Evolutionary conservation across 306 rosid genomes (phyloP).

Genomic region (Luffa aegyptiaca): DNA sequence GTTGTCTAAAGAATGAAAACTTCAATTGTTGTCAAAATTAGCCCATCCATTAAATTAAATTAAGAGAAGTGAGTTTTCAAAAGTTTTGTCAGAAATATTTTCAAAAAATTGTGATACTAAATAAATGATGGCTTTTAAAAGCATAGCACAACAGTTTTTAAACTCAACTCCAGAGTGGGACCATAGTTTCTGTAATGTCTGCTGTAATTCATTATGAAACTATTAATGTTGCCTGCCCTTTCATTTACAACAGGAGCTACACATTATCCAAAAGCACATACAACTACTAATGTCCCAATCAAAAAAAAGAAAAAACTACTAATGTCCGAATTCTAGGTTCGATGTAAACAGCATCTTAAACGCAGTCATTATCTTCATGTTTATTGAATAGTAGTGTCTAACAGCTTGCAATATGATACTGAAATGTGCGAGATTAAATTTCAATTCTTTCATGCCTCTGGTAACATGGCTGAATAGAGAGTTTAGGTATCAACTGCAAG

Average conservation of each 20-base stretch:
- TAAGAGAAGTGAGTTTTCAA: neutral
- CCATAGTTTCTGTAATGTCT: neutral
- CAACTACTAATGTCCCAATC: neutral
- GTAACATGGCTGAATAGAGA: neutral
- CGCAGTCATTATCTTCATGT: neutral
- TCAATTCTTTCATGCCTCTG: neutral
- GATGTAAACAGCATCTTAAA: neutral
- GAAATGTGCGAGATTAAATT: neutral
- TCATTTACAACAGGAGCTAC: neutral
- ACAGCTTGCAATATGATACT: neutral
- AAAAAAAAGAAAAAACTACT: too few species aligned
- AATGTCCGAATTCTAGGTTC: neutral
- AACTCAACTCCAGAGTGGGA: neutral
- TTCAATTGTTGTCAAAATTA: neutral
- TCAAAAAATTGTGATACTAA: neutral
- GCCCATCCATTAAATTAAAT: neutral
- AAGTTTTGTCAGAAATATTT: neutral
- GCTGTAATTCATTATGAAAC: neutral
- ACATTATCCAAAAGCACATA: neutral
- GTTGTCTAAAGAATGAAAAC: neutral
- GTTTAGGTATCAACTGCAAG: neutral
- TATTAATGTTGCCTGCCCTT: neutral
- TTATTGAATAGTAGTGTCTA: neutral
- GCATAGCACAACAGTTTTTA: neutral
- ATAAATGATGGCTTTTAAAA: neutral